A percentile compares a stretch with the other conserved stretches of the same genome.
Evolutionary conservation across 2,329 filamentous ascomycete species (phyloP).

Genomic region (Mariannaea elegans): DNA sequence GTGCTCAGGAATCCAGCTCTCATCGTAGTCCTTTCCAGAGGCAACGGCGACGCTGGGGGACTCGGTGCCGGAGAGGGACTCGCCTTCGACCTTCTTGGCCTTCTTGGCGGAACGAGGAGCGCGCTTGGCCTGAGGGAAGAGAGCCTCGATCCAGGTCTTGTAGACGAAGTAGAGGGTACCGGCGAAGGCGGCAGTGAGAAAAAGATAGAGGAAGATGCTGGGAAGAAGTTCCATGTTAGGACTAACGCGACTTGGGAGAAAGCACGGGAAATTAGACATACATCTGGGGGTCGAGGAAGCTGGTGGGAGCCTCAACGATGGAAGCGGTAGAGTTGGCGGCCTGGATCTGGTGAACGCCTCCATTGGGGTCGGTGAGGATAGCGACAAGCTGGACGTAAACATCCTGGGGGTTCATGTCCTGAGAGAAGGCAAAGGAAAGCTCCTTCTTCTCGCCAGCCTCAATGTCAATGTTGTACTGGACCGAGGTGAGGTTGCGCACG

Average conservation of each 20-base stretch:
- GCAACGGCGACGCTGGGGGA: slow-evolving; percentile 74
- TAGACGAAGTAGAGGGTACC: slow-evolving; percentile 96
- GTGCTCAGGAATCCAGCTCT: slow-evolving; percentile 91
- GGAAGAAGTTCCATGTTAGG: slow-evolving; percentile 39
- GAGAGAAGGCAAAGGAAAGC: slow-evolving; percentile 84
- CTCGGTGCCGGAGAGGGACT: slow-evolving; percentile 74
- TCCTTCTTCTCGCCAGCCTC: slow-evolving; percentile 79
- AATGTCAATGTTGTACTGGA: slow-evolving; percentile 77
- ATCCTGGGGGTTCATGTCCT: slow-evolving; percentile 93
- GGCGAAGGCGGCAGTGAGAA: slow-evolving; percentile 80
- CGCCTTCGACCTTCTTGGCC: slow-evolving; percentile 72
- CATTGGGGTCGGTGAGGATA: slow-evolving; percentile 73
- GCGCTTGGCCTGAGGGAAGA: slow-evolving; percentile 91
- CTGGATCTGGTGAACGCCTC: slow-evolving; percentile 77
- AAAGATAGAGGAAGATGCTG: slow-evolving; percentile 97
- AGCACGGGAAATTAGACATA: slow-evolving; percentile 57
- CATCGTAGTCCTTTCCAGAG: slow-evolving; percentile 79
- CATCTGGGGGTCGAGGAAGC: slow-evolving; percentile 96
- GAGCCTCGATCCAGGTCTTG: slow-evolving; percentile 94
- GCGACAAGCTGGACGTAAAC: slow-evolving; percentile 80
- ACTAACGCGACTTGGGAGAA: background rate
- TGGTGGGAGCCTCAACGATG: slow-evolving; percentile 90
- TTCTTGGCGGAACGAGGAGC: slow-evolving; percentile 65
- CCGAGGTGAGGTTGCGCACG: slow-evolving; percentile 84
- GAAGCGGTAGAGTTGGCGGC: slow-evolving; percentile 85